These are phyloP conservation scores for Colletotrichum graminicola DNA, from an alignment of 2,329 filamentous ascomycete genomes.

Conservation along the genomic window DNA sequence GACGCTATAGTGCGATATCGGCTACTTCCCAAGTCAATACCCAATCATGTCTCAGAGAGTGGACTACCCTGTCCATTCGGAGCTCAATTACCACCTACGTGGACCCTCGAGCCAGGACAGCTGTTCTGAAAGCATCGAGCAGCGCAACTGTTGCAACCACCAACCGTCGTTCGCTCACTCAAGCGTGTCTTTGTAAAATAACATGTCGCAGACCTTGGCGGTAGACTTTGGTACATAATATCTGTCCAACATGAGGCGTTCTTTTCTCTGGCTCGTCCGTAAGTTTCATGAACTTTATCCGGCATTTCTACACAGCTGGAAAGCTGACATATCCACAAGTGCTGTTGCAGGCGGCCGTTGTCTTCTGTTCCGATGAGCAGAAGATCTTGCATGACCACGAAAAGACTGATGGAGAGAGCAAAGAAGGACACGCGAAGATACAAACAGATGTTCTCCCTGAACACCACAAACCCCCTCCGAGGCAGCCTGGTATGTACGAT, in stretches of 20 bases:
- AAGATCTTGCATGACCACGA: constrained; percentile 52
- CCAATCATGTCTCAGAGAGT: constrained; percentile 31
- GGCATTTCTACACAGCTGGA: constrained; percentile 13
- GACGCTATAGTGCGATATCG: constrained; percentile 4
- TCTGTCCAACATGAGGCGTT: constrained; percentile 56
- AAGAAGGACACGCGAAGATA: constrained; percentile 50
- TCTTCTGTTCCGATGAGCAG: constrained; percentile 55
- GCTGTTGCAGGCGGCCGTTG: constrained; percentile 60
- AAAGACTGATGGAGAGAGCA: constrained; percentile 46
- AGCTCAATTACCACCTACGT: constrained; percentile 40
- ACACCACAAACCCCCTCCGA: constrained; percentile 45
- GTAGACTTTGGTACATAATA: constrained; percentile 49
- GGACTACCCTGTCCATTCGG: constrained; percentile 10
- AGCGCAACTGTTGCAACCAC: constrained; percentile 17
- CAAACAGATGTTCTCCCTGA: constrained; percentile 50
- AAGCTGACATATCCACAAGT: constrained; percentile 50
- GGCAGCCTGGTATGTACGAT: constrained; percentile 54
- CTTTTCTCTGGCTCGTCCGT: constrained; percentile 58
- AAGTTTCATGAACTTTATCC: constrained; percentile 45
- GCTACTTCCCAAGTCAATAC: neutral
- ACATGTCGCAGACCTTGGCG: constrained; percentile 41
- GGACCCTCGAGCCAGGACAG: constrained; percentile 41
- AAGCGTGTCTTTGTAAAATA: constrained; percentile 22
- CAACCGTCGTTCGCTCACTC: constrained; percentile 11
- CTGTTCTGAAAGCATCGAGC: constrained; percentile 37